Percentiles rank a stretch among this genome's conserved stretches.
Conservation (phyloP, 306 rosid species). For the Alnus rubra region DNA sequence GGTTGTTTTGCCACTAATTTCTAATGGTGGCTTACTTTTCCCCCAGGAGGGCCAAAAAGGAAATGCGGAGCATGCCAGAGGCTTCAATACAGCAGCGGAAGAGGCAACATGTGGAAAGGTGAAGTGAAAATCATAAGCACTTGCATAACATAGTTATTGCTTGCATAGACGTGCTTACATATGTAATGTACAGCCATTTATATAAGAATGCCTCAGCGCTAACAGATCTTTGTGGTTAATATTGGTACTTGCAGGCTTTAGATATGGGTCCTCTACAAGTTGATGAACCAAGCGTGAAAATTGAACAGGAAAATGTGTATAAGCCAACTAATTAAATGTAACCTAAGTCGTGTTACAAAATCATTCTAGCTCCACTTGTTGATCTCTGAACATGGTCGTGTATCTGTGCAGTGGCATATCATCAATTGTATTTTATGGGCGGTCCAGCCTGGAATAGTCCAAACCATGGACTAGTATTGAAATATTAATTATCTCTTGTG, state of each 20-base stretch:
- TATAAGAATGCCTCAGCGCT: constrained; percentile 9
- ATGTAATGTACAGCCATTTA: not conserved
- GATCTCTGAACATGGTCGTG: constrained; percentile 23
- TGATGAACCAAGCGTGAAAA: constrained; percentile 58
- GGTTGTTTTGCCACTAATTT: not conserved
- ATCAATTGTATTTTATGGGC: not conserved
- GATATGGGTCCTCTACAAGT: constrained; percentile 51
- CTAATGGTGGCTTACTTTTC: constrained; percentile 23
- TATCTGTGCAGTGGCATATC: constrained; percentile 18
- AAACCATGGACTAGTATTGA: not conserved
- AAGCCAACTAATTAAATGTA: constrained; percentile 57
- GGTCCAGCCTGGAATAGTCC: not conserved
- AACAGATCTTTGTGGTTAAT: not conserved
- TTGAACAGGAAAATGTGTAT: constrained; percentile 51
- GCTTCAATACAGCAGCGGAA: constrained; percentile 43
- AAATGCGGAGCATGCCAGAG: constrained; percentile 50
- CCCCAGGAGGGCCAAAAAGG: constrained; percentile 48
- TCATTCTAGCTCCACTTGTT: constrained; percentile 15
- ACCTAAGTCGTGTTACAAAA: constrained; percentile 11
- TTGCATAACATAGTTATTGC: constrained; percentile 4
- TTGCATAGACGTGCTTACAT: not conserved
- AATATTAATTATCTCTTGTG: not conserved
- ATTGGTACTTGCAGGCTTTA: constrained; percentile 55
- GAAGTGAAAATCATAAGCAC: constrained; percentile 30
- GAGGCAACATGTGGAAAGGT: constrained; percentile 59